phyloP scores from a whole-genome alignment of 805 yeast species.

The Kodamaea neixiangensis region DNA sequence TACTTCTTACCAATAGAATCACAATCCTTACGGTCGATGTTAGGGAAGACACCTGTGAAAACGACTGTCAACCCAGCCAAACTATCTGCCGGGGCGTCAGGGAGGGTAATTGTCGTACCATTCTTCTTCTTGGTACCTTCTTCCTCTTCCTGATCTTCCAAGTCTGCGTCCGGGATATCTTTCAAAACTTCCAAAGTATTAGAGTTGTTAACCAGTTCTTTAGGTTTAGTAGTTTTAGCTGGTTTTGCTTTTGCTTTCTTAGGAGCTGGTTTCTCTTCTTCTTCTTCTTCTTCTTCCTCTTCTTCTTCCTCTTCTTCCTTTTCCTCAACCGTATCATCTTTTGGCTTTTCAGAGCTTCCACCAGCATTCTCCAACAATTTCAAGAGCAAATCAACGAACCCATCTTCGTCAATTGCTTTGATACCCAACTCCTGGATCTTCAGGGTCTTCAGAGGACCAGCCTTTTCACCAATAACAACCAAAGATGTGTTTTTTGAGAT shows the following conservation, averaged over 20 bases:
- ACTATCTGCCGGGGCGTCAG: no score
- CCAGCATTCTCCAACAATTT: conserved; percentile 94
- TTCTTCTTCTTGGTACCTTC: no score
- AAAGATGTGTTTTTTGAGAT: conserved; percentile 82
- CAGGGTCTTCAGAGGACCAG: conserved; percentile 91
- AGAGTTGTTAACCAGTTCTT: no score
- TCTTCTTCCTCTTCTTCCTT: conserved; percentile 67
- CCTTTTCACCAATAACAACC: conserved; percentile 91
- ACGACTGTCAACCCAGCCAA: no score
- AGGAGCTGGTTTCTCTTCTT: conserved; percentile 40
- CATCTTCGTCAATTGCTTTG: conserved; percentile 85
- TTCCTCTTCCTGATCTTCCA: no score
- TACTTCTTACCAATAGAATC: no score
- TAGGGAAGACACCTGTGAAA: no score
- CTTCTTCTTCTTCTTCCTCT: conserved; percentile 52
- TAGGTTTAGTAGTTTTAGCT: neutral
- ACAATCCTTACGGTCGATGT: no score
- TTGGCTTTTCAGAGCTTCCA: conserved; percentile 69
- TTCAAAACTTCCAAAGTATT: no score
- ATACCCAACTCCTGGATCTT: conserved; percentile 71
- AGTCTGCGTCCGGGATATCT: no score
- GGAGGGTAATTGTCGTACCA: no score
- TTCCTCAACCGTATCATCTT: no score
- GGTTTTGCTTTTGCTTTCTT: conserved; percentile 17
- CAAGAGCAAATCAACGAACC: conserved; percentile 69